phyloP scores from a whole-genome alignment of 148 eudicot genomes.

The Cornus suecica region DNA sequence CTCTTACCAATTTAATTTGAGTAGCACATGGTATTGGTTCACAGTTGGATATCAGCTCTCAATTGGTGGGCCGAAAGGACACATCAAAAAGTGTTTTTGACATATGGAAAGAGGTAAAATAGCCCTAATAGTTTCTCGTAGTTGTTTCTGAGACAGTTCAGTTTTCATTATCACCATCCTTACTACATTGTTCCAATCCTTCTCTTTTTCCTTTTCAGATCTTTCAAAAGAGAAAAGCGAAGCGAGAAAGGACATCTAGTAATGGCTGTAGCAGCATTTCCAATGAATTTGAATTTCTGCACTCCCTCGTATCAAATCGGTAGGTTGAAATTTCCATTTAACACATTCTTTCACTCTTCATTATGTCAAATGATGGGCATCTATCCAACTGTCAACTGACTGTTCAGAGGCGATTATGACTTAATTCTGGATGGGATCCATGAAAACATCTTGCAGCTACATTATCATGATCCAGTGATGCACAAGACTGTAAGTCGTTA shows the following conservation, averaged over 20 bases:
- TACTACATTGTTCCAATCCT: slow-evolving; percentile 3
- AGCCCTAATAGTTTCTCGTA: slow-evolving; percentile 1
- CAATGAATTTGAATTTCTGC: slow-evolving; percentile 56
- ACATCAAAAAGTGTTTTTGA: slow-evolving; percentile 78
- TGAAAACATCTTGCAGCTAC: slow-evolving; percentile 78
- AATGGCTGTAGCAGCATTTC: slow-evolving; percentile 23
- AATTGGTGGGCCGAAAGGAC: slow-evolving; percentile 92
- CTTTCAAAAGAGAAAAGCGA: slow-evolving; percentile 78
- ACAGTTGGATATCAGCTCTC: slow-evolving; percentile 70
- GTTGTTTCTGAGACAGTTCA: neutral
- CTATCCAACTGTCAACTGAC: slow-evolving; percentile 12
- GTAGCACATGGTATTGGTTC: slow-evolving; percentile 12
- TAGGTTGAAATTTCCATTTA: slow-evolving; percentile 32
- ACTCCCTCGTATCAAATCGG: slow-evolving; percentile 74
- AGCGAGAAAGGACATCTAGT: slow-evolving; percentile 39
- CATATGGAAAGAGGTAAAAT: slow-evolving; percentile 86
- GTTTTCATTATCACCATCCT: neutral
- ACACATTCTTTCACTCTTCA: neutral
- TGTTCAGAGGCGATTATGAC: slow-evolving; percentile 81
- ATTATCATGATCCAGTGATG: slow-evolving; percentile 89
- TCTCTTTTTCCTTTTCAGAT: slow-evolving; percentile 40
- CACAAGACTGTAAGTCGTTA: slow-evolving; percentile 71
- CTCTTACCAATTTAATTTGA: slow-evolving; percentile 10
- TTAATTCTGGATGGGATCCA: slow-evolving; percentile 81
- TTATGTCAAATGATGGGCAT: slow-evolving; percentile 10